These are phyloP conservation scores for Pyrenophora seminiperda DNA, from an alignment of 2,329 filamentous ascomycete genomes.

Conservation along the genomic window DNA sequence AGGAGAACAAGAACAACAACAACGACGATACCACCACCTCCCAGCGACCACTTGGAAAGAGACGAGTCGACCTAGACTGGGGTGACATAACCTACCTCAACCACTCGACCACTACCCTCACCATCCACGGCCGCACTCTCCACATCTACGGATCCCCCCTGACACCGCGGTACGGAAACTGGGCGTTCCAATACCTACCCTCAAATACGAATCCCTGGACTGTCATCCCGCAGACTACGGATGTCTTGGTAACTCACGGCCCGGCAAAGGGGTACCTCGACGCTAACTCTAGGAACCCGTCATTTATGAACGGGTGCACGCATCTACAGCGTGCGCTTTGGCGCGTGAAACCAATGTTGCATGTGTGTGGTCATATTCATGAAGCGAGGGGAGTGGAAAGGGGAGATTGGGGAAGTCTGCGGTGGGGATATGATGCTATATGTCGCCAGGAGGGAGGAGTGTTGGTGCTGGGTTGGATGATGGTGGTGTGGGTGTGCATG, in stretches of 20 bases:
- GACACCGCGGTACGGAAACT: slow-evolving; percentile 73
- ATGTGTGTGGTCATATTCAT: slow-evolving; percentile 86
- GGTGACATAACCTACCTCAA: slow-evolving; percentile 74
- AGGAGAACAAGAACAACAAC: too few relatives aligned
- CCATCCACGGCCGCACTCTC: slow-evolving; percentile 53
- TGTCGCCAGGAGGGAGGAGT: slow-evolving; percentile 31
- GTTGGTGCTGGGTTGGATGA: slow-evolving; percentile 21
- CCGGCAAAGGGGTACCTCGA: slow-evolving; percentile 75
- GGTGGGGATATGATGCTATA: slow-evolving; percentile 67
- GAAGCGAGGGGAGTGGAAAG: slow-evolving; percentile 69
- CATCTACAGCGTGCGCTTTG: slow-evolving; percentile 71
- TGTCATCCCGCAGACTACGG: slow-evolving; percentile 69
- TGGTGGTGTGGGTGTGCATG: slow-evolving; percentile 1
- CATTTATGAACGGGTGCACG: slow-evolving; percentile 62
- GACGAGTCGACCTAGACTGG: slow-evolving; percentile 39
- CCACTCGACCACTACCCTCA: slow-evolving; percentile 63
- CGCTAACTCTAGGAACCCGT: slow-evolving; percentile 46
- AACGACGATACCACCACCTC: too few relatives aligned
- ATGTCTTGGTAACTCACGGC: slow-evolving; percentile 78
- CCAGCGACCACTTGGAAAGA: too few relatives aligned
- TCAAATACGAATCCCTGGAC: slow-evolving; percentile 67
- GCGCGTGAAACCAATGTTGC: slow-evolving; percentile 70
- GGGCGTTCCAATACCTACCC: slow-evolving; percentile 76
- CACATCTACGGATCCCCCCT: slow-evolving; percentile 78
- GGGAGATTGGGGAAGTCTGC: slow-evolving; percentile 72